These are phyloP conservation scores for Dryas alaskensis DNA, from an alignment of 306 rosid genomes.

Conservation along the genomic window DNA sequence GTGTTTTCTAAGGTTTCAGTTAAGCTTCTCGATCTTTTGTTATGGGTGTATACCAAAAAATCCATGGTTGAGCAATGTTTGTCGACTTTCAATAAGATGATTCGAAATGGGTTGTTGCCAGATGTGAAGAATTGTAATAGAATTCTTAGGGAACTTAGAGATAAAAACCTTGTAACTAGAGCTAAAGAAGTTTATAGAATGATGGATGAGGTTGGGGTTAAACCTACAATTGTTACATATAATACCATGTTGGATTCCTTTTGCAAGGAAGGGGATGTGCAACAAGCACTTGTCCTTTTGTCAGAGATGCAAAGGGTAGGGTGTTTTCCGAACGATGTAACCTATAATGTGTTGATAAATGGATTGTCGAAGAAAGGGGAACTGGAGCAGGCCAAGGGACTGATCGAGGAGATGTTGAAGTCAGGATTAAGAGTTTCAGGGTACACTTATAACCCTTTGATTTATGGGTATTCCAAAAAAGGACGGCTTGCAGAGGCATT, in stretches of 20 bases:
- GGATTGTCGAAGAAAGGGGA: conserved; percentile 63
- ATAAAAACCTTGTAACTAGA: conserved; percentile 30
- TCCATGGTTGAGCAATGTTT: conserved; percentile 54
- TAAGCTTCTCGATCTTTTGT: conserved; percentile 58
- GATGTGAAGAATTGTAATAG: conserved; percentile 75
- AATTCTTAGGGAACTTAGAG: conserved; percentile 59
- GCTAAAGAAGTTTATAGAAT: conserved; percentile 50
- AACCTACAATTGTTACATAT: conserved; percentile 53
- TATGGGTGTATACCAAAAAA: conserved; percentile 48
- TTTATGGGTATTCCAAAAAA: conserved; percentile 46
- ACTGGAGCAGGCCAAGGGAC: conserved; percentile 46
- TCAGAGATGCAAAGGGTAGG: conserved; percentile 49
- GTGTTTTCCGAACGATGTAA: conserved; percentile 49
- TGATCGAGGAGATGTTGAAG: conserved; percentile 52
- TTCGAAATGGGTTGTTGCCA: conserved; percentile 54
- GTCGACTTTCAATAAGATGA: conserved; percentile 50
- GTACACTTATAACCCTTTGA: conserved; percentile 59
- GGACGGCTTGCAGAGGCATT: conserved; percentile 56
- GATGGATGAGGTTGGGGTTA: conserved; percentile 58
- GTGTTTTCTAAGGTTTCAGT: conserved; percentile 32
- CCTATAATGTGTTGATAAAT: conserved; percentile 62
- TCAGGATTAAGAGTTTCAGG: conserved; percentile 54
- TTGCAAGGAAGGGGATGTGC: conserved; percentile 66
- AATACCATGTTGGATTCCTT: conserved; percentile 62
- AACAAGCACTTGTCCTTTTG: conserved; percentile 48